Percentiles rank a stretch among this genome's conserved stretches.
Conservation (phyloP, 1,284 basidiomycete genomes). For the Kalmanozyma brasiliensis region DNA sequence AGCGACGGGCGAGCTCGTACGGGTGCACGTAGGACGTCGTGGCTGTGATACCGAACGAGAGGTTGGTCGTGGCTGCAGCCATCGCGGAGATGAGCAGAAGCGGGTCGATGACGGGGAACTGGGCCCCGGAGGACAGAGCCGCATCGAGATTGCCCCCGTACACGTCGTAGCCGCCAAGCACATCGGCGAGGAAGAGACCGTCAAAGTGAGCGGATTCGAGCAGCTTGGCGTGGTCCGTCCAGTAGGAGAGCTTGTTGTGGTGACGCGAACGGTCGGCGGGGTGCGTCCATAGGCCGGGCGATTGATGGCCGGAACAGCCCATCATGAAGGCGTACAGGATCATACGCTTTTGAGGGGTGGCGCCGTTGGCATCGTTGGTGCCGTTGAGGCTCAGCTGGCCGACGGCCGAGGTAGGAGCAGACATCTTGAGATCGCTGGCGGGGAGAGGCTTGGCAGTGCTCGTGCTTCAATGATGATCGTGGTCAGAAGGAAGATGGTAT, state of each 20-base stretch:
- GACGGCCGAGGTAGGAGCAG: constrained; percentile 11
- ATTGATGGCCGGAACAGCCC: constrained; percentile 61
- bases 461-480: too few relatives aligned
- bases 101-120: constrained; percentile 64
- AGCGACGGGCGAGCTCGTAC: constrained; percentile 66
- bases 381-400: constrained; percentile 8
- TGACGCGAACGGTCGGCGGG: constrained; percentile 48
- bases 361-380: background rate
- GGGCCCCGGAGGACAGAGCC: constrained; percentile 56
- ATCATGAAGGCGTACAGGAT: constrained; percentile 58
- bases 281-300: constrained; percentile 57
- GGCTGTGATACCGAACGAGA: constrained; percentile 62
- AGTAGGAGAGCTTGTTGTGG: constrained; percentile 62
- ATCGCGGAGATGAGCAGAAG: constrained; percentile 57
- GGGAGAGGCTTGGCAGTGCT: background rate
- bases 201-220: constrained; percentile 58
- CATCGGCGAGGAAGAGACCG: constrained; percentile 64
- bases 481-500: too few relatives aligned
- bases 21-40: constrained; percentile 66
- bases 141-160: constrained; percentile 55
- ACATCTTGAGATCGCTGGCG: constrained; percentile 1
- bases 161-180: constrained; percentile 63
- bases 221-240: constrained; percentile 60
- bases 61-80: constrained; percentile 55
- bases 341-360: constrained; percentile 16